These are phyloP conservation scores for Starmera amethionina DNA, from an alignment of 805 yeast genomes.

Conservation along the genomic window DNA sequence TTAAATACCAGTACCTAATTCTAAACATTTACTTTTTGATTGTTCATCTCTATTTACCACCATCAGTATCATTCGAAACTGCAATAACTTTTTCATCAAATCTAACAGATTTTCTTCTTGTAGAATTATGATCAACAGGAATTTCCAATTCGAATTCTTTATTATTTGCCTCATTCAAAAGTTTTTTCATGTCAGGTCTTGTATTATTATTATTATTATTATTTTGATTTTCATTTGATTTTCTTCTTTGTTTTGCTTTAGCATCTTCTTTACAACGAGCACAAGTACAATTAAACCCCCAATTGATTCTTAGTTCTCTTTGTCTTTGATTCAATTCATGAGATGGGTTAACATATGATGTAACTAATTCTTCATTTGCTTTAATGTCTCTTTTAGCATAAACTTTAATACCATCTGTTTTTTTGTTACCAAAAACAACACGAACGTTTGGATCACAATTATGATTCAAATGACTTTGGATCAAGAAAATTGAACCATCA, in stretches of 20 bases:
- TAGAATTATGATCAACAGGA: constrained; percentile 26
- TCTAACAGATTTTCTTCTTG: constrained; percentile 55
- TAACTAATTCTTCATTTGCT: constrained; percentile 57
- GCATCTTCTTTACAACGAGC: constrained; percentile 51
- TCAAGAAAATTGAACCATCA: constrained; percentile 49
- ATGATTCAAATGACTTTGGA: constrained; percentile 69
- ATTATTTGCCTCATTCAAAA: constrained; percentile 31
- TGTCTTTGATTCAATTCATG: constrained; percentile 55
- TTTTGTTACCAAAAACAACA: constrained; percentile 35
- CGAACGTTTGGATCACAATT: constrained; percentile 64
- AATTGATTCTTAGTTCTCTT: constrained; percentile 55
- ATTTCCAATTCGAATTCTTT: constrained; percentile 38
- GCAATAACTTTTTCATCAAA: constrained; percentile 53
- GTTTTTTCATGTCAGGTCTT: constrained; percentile 30
- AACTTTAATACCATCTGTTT: constrained; percentile 44
- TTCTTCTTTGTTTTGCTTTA: constrained; percentile 32
- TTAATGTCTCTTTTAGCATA: constrained; percentile 48
- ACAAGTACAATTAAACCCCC: constrained; percentile 75
- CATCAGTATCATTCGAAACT: constrained; percentile 15
- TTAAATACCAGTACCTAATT: constrained; percentile 23
- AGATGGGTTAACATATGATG: constrained; percentile 61
- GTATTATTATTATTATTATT: constrained; percentile 1
- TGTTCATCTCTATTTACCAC: too few relatives aligned
- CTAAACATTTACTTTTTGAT: too few relatives aligned
- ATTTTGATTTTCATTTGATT: constrained; percentile 25